Base-by-base conservation (phyloP, 352 stramenopile species). In the Pythium chondricola region DNA sequence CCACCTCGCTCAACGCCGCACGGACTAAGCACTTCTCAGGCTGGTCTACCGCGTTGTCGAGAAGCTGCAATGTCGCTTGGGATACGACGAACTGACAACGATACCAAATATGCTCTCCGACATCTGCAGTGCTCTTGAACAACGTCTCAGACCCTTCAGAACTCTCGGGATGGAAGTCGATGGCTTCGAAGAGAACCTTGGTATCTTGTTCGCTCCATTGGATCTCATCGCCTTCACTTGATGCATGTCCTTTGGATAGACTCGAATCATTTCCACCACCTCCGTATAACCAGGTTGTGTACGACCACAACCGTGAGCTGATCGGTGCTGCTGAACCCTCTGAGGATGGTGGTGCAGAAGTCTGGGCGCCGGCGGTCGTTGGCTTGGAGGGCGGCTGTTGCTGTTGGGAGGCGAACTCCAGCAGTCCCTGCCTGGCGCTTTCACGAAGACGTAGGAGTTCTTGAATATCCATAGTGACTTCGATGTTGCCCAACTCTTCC, bases 121-220 rank as follows among this genome's bases (percentile, higher is more conserved):
- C 22, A 22, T 13, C 24, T 21, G 20, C 52, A 48, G 24, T 47
- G 20, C 16, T 25, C 18, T 37, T 41, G 18, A 42, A 24, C n/a
- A 30, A 24, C 16, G 17, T 42, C 56, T 77, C 42, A n/a, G n/a
- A n/a, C n/a, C n/a, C n/a, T n/a, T n/a, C n/a, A n/a, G n/a, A n/a
- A n/a, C n/a, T n/a, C 2, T 73, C 63, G 1, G 83, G 83, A 49
- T 89, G 64, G 33, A 86, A 93, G 53, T 93, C 68, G 38, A 93
- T 93, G 7, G 80, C 80, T 17, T 83, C 72, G 29, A 86, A 93
- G 3, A 93, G 49, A 27, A 80, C 66, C 42, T 88, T 83, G 6
- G 74, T 88, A 42, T 93, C 83, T 53, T 90, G 69, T n/a, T 93
- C 78, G 49, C 75, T 92, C 80, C 80, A 92, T 48, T 78, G 71